Base-by-base conservation (phyloP, 177 flowering plant genomes). In the Telopea speciosissima region DNA sequence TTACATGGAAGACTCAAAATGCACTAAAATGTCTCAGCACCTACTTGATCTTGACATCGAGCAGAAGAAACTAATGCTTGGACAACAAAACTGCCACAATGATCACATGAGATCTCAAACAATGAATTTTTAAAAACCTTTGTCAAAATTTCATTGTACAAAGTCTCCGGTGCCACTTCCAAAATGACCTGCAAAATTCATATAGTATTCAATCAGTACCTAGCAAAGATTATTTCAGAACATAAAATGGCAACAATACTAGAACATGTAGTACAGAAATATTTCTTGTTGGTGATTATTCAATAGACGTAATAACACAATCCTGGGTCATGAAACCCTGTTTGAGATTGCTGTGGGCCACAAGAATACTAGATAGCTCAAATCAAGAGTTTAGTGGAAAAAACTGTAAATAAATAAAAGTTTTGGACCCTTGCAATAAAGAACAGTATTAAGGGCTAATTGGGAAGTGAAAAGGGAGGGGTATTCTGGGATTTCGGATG, bases 21-120 rank as follows among this genome's bases (percentile, higher is more conserved):
- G 14, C 54, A 49, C 14, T 3, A 65, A 45, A 36, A 61, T 64
- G 44, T n/a, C 21, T 40, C 5, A 73, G 21, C 22, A 79, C 87
- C 22, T 87, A 93, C 99, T 73, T 90, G 95, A 70, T 77, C 84
- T 78, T 82, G 71, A 68, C 58, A 33, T 77, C 83, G 84, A 70
- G 89, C 85, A 76, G 87, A 84, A 74, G 97, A 89, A 73, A 89
- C 68, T 70, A 95, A 85, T 63, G 99, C 87, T 81, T 95, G 97
- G 66, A 89, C 79, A 36, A 88, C 96, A 77, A 92, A 95, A 81
- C 90, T 92, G 59, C 90, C 97, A 83, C 89, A 87, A 36, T 75
- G 85, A 85, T 87, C 81, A 59, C 87, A 85, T 59, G 99, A 85
- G 70, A 90, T 73, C 62, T 86, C 79, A 70, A 84, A 83, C 64